These are phyloP conservation scores for Dictyostelium citrinum DNA, from an alignment of 78 protist genomes.

Conservation along the genomic window DNA sequence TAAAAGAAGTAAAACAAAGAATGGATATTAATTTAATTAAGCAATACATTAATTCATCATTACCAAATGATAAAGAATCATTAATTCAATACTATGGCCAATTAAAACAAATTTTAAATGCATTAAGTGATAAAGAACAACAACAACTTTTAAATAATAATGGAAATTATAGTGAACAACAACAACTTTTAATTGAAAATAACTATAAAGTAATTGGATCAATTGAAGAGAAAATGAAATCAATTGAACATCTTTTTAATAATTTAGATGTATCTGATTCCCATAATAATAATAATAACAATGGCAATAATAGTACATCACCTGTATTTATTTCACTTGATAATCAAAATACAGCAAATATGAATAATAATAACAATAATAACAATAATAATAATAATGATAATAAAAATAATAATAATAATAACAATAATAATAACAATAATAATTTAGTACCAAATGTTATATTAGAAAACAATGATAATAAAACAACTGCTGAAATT, in stretches of 20 bases:
- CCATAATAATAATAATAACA: no score
- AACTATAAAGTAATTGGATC: constrained; percentile 3
- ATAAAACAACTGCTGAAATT: background rate
- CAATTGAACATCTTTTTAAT: constrained; percentile 21
- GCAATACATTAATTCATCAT: background rate
- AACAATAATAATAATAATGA: background rate
- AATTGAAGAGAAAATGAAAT: constrained; percentile 45
- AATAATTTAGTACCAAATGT: background rate
- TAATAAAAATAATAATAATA: background rate
- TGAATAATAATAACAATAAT: background rate
- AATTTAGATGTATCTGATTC: background rate
- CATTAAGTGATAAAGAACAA: background rate
- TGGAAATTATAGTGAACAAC: background rate
- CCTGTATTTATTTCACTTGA: background rate
- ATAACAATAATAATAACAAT: background rate
- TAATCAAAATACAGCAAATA: background rate
- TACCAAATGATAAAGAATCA: constrained; percentile 28
- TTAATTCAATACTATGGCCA: constrained; percentile 23
- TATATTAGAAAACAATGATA: background rate
- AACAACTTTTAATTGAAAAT: background rate
- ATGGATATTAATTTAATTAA: constrained; percentile 41
- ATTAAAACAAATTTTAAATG: constrained; percentile 32
- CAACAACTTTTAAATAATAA: constrained; percentile 8
- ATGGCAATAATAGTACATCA: constrained; percentile 1
- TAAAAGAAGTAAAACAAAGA: background rate